phyloP scores from a whole-genome alignment of 108 stramenopile genomes.

The Skeletonema menzelii region DNA sequence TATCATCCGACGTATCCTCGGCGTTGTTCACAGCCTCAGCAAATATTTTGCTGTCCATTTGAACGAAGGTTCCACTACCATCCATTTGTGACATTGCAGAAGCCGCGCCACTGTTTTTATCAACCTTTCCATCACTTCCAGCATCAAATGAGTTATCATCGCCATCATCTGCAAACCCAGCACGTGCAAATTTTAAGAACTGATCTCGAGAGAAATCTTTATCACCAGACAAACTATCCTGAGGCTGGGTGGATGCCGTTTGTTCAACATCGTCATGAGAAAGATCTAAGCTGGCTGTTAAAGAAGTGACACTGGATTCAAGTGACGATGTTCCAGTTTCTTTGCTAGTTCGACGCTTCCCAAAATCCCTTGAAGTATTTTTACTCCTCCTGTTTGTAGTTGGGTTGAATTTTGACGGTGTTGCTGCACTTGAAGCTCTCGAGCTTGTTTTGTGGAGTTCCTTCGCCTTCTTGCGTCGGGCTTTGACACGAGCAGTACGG shows the following conservation, averaged over 20 bases:
- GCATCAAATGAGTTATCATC: not conserved
- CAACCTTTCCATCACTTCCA: not conserved
- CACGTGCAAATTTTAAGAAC: constrained; percentile 65
- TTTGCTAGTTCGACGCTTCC: not conserved
- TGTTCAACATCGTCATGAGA: not conserved
- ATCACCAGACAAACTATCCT: constrained; percentile 1
- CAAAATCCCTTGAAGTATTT: not conserved
- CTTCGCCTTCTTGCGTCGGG: constrained; percentile 31
- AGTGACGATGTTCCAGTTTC: not conserved
- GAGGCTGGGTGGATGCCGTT: not conserved
- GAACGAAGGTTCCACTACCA: constrained; percentile 17
- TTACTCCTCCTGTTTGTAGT: not conserved
- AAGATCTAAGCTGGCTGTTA: not conserved
- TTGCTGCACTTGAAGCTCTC: constrained; percentile 2
- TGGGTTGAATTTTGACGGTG: not conserved
- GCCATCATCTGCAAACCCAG: constrained; percentile 19
- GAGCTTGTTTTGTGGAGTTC: not conserved
- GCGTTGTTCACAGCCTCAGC: constrained; percentile 48
- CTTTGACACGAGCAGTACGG: constrained; percentile 32
- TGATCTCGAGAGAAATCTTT: constrained; percentile 48
- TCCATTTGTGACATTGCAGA: constrained; percentile 6
- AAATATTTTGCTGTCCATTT: constrained; percentile 34
- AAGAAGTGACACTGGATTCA: not conserved
- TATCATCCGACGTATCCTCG: constrained; percentile 51
- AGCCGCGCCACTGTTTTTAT: constrained; percentile 7